A percentile compares a stretch with the other conserved stretches of the same genome.
Conservation (phyloP, 495 filamentous ascomycete species). For the Daldinia concentrica region DNA sequence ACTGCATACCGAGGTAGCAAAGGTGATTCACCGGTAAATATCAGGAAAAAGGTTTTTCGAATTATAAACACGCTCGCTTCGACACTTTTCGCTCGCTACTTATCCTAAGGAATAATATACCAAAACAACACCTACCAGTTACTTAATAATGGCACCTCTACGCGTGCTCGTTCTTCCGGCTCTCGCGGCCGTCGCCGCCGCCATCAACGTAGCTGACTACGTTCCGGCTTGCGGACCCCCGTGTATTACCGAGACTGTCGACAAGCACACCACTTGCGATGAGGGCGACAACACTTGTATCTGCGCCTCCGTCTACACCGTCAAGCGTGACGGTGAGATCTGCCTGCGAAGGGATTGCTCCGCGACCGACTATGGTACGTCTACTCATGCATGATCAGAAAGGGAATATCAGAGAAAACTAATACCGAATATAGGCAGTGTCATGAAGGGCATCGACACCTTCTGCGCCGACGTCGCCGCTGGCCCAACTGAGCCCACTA, state of each 20-base stretch:
- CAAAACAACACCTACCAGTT: background rate
- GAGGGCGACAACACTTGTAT: slow-evolving; percentile 54
- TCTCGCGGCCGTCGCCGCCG: slow-evolving; percentile 48
- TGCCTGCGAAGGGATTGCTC: slow-evolving; percentile 44
- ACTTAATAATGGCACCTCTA: slow-evolving; percentile 43
- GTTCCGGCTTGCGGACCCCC: slow-evolving; percentile 53
- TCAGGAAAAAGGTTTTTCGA: background rate
- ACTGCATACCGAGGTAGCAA: slow-evolving; percentile 3
- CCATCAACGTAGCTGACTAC: slow-evolving; percentile 49
- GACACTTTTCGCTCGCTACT: slow-evolving; percentile 28
- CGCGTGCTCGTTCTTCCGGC: slow-evolving; percentile 47
- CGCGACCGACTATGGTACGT: slow-evolving; percentile 45
- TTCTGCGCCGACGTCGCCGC: slow-evolving; percentile 42
- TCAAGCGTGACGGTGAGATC: slow-evolving; percentile 47
- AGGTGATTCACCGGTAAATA: background rate
- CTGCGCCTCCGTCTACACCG: slow-evolving; percentile 49
- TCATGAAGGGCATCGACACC: slow-evolving; percentile 42
- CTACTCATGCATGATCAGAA: background rate
- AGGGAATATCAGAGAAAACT: background rate
- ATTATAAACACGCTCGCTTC: slow-evolving; percentile 3
- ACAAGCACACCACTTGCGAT: slow-evolving; percentile 48
- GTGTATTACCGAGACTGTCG: slow-evolving; percentile 52
- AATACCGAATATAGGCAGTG: slow-evolving; percentile 31
- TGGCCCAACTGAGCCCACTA: slow-evolving; percentile 17
- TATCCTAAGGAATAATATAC: slow-evolving; percentile 3